A percentile compares a stretch with the other conserved stretches of the same genome.
These are phyloP conservation scores for Globisporangium polare DNA, from an alignment of 352 stramenopile species.

Conservation along the genomic window DNA sequence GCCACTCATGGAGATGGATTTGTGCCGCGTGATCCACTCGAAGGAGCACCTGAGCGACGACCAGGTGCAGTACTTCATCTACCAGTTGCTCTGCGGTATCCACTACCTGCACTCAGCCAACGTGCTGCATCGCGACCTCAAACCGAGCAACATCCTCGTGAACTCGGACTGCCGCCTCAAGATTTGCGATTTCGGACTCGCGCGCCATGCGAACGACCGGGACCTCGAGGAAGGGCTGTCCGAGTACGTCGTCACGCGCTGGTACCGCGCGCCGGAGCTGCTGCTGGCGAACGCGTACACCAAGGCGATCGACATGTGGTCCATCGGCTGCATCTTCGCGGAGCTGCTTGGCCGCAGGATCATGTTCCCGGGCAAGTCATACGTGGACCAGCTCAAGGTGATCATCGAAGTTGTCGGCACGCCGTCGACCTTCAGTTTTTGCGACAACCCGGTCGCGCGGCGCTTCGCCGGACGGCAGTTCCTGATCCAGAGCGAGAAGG, in stretches of 20 bases:
- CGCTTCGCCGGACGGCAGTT: constrained; percentile 84
- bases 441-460: constrained; percentile 76
- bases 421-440: constrained; percentile 82
- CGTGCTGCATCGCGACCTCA: constrained; percentile 96
- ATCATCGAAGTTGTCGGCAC: constrained; percentile 86
- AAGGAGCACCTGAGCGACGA: constrained; percentile 90
- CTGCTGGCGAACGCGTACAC: constrained; percentile 81
- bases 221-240: constrained; percentile 83
- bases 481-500: constrained; percentile 61
- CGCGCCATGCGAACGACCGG: constrained; percentile 68
- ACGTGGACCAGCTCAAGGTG: constrained; percentile 86
- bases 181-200: constrained; percentile 88
- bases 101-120: constrained; percentile 96
- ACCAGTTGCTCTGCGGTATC: constrained; percentile 93
- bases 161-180: constrained; percentile 90
- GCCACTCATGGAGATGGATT: constrained; percentile 97
- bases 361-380: constrained; percentile 82
- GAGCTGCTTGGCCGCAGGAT: constrained; percentile 93
- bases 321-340: constrained; percentile 99
- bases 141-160: constrained; percentile 97
- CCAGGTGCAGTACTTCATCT: constrained; percentile 96
- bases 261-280: constrained; percentile 88
- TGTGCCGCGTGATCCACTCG: constrained; percentile 88
- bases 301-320: constrained; percentile 93
- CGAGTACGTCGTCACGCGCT: constrained; percentile 94